Base-by-base conservation (phyloP, 768 basidiomycete genomes). In the Butyriboletus loyo region DNA sequence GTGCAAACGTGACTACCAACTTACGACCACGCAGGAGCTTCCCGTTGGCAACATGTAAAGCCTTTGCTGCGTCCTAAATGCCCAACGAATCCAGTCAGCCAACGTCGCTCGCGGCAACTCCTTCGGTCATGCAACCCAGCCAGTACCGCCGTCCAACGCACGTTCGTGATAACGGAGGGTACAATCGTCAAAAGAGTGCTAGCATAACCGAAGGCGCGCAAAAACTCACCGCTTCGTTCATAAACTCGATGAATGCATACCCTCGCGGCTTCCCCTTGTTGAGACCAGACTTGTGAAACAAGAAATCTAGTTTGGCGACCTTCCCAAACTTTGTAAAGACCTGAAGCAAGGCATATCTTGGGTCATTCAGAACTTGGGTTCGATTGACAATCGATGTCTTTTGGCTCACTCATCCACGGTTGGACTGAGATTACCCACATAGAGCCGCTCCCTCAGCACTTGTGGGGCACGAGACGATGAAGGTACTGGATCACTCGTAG, bases 211-310 rank as follows among this genome's bases (percentile, higher is more conserved):
- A 61, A 52, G 55, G 59, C 42, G 44, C 9, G 30, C 56, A 24
- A 24, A 21, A 46, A 85, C 90, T 77, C 72, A 98, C 96, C 72
- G 85, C 82, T 72, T 85, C 78, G 39, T 80, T 80, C 28, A 77
- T 77, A 63, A 85, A 98, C 72, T 98, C 92, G 31, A 99, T 72
- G 60, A 98, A 99, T 0, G 94, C 95, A 69, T 96, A 98, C 6
- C 97, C 96, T 13, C 95, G 78, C 1, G 97, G 95, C 67, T 91
- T 97, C 17, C 97, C 97, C 66, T 87, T 94, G 63, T 86, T 71
- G 13, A 84, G 78, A 0, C 96, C 97, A 0, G 87, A 76, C 72
- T 96, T 98, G 77, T 99, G 95, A 65, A 98, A 98, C 56, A 98
- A 78, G 69, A 85, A 98, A 70, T 99, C 97, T 46, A 98, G 80